phyloP scores from a whole-genome alignment of 495 filamentous ascomycete genomes.

The Cercophora samala region DNA sequence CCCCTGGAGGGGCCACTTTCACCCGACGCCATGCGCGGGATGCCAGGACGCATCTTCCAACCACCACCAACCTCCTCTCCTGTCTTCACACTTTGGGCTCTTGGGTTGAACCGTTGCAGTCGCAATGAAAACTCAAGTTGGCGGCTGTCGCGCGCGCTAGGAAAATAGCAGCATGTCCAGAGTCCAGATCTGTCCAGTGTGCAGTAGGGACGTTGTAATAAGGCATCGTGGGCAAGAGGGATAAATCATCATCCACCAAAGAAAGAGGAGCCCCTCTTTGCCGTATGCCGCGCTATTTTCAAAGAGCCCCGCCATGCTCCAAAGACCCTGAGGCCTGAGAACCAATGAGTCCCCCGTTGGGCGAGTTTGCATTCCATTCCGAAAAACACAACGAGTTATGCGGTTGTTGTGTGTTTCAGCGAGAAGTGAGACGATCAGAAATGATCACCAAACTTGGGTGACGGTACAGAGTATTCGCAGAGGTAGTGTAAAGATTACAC shows the following conservation, averaged over 20 bases:
- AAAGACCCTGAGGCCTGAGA: neutral
- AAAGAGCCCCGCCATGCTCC: neutral
- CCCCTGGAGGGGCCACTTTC: conserved; percentile 29
- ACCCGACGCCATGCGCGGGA: conserved; percentile 25
- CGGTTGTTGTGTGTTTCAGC: neutral
- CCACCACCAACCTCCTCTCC: too few species aligned
- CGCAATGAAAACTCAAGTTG: neutral
- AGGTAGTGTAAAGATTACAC: conserved; percentile 24
- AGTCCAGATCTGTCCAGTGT: neutral
- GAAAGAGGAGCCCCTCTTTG: neutral
- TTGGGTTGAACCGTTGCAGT: neutral
- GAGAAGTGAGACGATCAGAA: neutral
- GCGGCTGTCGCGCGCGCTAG: neutral
- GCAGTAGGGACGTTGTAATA: neutral
- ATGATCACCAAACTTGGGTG: conserved; percentile 3
- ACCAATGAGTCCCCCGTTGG: neutral
- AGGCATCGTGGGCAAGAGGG: neutral
- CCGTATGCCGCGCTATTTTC: too few species aligned
- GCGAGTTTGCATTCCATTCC: neutral
- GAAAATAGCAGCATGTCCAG: neutral
- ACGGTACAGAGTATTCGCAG: conserved; percentile 11
- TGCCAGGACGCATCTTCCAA: conserved; percentile 8
- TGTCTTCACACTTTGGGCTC: neutral
- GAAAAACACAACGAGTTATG: neutral
- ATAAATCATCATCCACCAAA: neutral